Evolutionary conservation across 345 rosid species (phyloP), one percentile per base, ranked within the genome.

Genomic region (Arabis alpina): DNA sequence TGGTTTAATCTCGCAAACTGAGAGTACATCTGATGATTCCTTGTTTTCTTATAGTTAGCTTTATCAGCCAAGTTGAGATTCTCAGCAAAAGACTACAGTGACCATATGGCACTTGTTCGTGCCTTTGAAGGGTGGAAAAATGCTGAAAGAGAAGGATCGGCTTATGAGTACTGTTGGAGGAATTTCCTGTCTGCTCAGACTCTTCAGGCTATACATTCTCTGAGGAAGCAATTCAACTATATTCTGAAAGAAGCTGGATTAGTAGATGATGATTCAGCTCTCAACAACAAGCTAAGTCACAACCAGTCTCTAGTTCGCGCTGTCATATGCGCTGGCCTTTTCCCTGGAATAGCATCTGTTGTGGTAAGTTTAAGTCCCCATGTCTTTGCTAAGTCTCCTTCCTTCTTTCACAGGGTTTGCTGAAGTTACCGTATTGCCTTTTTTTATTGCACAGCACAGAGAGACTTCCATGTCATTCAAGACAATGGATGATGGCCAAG

Each of bases 121-220:
- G 99, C 99, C 58, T 94, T 89, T 61, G 99, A 94, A 82, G 99
- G 99, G 48, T 91, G 99, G 98, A 94, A 94, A 85, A 91, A 82
- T 51, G 99, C 98, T 30, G 99, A 91, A 74, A 84, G 91, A 73
- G 97, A 94, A 82, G 98, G 97, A 69, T 87, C 97, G 2, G 88
- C 86, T 11, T 94, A 94, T 71, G 99, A 94, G 76, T 94, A 86
- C 75, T 94, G 97, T 75, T 94, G 99, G 99, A 89, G 96, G 56
- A 94, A 94, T 82, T 94, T 94, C 74, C 83, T 94, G 54, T 94
- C 98, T 71, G 85, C 92, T 28, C 99, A 94, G 75, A 94, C 99
- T 15, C 86, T 94, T 79, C 97, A 94, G 74, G 98, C 98, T 11
- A 91, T 94, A 47, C 91, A 94, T 83, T 92, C 99, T 75, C 86